Percentiles rank a stretch among this genome's conserved stretches.
phyloP scores from a whole-genome alignment of 1,284 basidiomycete genomes.

The Tylopilus sp. region DNA sequence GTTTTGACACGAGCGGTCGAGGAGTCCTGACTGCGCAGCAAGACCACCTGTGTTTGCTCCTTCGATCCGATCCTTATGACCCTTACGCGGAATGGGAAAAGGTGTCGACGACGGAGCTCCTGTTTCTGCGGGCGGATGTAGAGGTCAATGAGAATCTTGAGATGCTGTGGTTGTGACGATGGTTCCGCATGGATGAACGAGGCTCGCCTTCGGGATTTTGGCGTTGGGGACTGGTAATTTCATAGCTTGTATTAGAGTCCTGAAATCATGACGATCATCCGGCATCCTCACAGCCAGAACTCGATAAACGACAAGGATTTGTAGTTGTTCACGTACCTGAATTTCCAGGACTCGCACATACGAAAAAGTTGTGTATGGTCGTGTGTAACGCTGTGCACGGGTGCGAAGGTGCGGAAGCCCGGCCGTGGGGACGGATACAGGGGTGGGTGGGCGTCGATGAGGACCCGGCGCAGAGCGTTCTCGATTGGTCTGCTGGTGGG shows the following conservation, averaged over 20 bases:
- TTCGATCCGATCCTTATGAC: constrained; percentile 43
- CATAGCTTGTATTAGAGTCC: not conserved
- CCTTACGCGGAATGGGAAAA: constrained; percentile 43
- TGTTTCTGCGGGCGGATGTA: constrained; percentile 35
- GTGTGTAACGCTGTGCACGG: too few relatives aligned
- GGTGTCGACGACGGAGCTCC: constrained; percentile 34
- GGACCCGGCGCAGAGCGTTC: too few relatives aligned
- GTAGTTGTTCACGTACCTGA: too few relatives aligned
- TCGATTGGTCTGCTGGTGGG: too few relatives aligned
- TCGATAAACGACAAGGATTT: too few relatives aligned
- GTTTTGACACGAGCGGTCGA: constrained; percentile 40
- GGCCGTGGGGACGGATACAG: too few relatives aligned
- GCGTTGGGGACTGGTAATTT: constrained; percentile 1
- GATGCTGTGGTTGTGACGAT: constrained; percentile 38
- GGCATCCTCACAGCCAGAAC: too few relatives aligned
- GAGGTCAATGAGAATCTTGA: constrained; percentile 29
- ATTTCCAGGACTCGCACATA: not conserved
- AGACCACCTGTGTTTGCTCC: constrained; percentile 42
- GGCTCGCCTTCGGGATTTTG: not conserved
- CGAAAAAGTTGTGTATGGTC: not conserved
- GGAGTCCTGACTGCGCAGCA: constrained; percentile 36
- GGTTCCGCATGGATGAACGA: not conserved
- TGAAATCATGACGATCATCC: not conserved
- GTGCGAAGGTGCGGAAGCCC: not conserved
- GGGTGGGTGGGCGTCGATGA: too few relatives aligned